These are phyloP conservation scores for Leccinellum albellum DNA, from an alignment of 768 basidiomycete species.

Conservation along the genomic window DNA sequence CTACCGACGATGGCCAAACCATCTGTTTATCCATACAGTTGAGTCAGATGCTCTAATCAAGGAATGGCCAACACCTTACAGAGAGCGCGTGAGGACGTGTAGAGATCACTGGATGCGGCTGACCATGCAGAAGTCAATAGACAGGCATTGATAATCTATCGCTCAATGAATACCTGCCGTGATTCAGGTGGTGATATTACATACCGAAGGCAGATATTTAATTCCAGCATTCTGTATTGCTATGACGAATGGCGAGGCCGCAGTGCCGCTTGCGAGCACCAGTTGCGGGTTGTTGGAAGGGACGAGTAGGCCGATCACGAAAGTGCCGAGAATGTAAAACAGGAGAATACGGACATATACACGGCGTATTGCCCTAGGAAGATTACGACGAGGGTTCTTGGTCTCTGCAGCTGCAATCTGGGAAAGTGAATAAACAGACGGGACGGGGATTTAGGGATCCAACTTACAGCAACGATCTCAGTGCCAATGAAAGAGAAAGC, in stretches of 20 bases:
- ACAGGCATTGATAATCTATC: constrained; percentile 73
- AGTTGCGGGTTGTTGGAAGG: constrained; percentile 64
- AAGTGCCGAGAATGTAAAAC: constrained; percentile 68
- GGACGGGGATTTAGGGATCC: neutral
- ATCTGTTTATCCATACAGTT: constrained; percentile 39
- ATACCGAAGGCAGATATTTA: constrained; percentile 72
- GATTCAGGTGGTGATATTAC: constrained; percentile 17
- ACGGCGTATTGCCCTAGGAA: constrained; percentile 54
- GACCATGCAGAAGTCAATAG: constrained; percentile 91
- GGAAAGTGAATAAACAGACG: constrained; percentile 4
- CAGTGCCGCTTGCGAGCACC: constrained; percentile 48
- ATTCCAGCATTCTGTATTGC: constrained; percentile 85
- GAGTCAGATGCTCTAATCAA: neutral
- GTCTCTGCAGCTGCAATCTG: constrained; percentile 88
- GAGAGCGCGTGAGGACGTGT: constrained; percentile 85
- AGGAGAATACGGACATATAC: constrained; percentile 78
- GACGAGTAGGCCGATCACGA: constrained; percentile 80
- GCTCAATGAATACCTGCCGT: neutral
- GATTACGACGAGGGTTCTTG: constrained; percentile 74
- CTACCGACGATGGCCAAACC: constrained; percentile 77
- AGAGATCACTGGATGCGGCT: constrained; percentile 84
- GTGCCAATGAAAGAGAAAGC: constrained; percentile 94
- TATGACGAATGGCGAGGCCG: constrained; percentile 87
- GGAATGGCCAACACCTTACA: constrained; percentile 45
- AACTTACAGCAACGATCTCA: constrained; percentile 83